These are phyloP conservation scores for Bullera alba DNA, from an alignment of 768 basidiomycete species.

Conservation along the genomic window DNA sequence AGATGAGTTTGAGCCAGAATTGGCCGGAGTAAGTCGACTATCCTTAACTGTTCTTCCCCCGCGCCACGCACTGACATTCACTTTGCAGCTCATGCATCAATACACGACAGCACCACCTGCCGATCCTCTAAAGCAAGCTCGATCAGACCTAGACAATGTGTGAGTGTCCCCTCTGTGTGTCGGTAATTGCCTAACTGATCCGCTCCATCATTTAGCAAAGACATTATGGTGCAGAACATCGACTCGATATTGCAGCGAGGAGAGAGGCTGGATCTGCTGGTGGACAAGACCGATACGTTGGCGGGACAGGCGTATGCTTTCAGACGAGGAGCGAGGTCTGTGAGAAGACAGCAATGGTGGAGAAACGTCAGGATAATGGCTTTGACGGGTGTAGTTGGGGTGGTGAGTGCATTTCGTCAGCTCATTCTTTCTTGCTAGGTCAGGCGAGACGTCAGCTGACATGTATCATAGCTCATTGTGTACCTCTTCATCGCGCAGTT, in stretches of 20 bases:
- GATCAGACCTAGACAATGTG: conserved; percentile 61
- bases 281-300: conserved; percentile 96
- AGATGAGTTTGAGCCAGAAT: conserved; percentile 45
- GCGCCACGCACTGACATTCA: background rate
- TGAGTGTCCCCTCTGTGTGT: conserved; percentile 10
- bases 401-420: conserved; percentile 44
- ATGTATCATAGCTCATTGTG: conserved; percentile 49
- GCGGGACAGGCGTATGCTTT: conserved; percentile 91
- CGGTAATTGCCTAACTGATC: background rate
- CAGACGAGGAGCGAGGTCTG: conserved; percentile 72
- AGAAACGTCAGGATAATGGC: conserved; percentile 48
- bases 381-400: conserved; percentile 58
- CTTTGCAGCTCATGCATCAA: conserved; percentile 68
- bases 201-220: conserved; percentile 51
- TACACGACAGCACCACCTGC: conserved; percentile 80
- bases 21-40: conserved; percentile 44
- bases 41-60: background rate
- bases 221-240: conserved; percentile 98
- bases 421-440: conserved; percentile 23
- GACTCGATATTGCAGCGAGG: conserved; percentile 91
- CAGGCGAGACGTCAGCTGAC: conserved; percentile 33
- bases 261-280: conserved; percentile 88
- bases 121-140: conserved; percentile 85
- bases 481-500: conserved; percentile 83
- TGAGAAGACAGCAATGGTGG: conserved; percentile 49